Evolutionary conservation across 2,329 filamentous ascomycete species (phyloP).

Genomic region (Corinectria fuckeliana): DNA sequence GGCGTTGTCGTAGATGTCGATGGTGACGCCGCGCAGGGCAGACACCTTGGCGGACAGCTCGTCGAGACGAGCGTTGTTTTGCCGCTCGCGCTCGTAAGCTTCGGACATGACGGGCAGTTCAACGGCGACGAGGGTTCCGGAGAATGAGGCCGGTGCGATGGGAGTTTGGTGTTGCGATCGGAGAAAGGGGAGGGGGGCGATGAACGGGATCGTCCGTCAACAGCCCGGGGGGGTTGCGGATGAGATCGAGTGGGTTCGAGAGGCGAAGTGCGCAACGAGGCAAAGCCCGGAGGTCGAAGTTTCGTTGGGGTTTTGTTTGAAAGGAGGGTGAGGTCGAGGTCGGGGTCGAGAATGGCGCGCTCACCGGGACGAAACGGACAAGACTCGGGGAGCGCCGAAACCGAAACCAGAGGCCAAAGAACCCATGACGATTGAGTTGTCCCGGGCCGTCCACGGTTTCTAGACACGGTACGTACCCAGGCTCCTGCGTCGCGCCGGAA

Average conservation of each 20-base stretch:
- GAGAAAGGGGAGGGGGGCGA: background rate
- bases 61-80: slow-evolving; percentile 94
- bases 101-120: slow-evolving; percentile 65
- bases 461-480: background rate
- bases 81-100: slow-evolving; percentile 79
- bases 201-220: background rate
- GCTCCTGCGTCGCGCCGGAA: background rate
- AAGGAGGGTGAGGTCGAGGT: too few species aligned
- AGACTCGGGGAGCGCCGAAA: background rate
- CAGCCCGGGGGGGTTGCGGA: background rate
- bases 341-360: background rate
- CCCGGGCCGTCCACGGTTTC: background rate
- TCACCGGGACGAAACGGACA: background rate
- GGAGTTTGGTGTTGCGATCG: slow-evolving; percentile 1
- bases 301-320: background rate
- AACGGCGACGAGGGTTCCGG: background rate
- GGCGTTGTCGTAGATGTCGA: slow-evolving; percentile 98
- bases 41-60: slow-evolving; percentile 91
- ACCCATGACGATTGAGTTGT: background rate
- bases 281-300: background rate
- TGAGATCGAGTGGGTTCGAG: background rate
- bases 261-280: background rate
- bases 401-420: background rate
- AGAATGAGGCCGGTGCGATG: background rate
- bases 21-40: slow-evolving; percentile 88